Evolutionary conservation across 805 yeast genomes (phyloP).

Genomic region (Sporopachydermia lactativora): DNA sequence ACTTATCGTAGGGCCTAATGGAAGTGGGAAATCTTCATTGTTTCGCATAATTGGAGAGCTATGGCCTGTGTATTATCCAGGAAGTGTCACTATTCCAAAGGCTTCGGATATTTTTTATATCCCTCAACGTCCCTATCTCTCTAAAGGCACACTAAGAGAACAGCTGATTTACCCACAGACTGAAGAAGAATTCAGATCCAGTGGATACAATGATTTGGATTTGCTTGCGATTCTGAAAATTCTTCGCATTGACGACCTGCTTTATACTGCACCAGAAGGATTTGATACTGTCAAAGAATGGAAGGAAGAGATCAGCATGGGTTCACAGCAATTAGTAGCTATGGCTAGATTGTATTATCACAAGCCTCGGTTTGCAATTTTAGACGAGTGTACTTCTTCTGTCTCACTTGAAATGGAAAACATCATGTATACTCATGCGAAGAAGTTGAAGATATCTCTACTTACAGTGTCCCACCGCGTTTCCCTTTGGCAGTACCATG

Average conservation of each 20-base stretch:
- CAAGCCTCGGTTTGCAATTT: slow-evolving; percentile 82
- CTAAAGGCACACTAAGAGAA: slow-evolving; percentile 68
- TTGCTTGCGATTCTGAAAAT: slow-evolving; percentile 18
- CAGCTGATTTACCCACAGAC: slow-evolving; percentile 84
- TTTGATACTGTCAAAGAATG: slow-evolving; percentile 64
- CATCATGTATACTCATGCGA: slow-evolving; percentile 76
- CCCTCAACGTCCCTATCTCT: slow-evolving; percentile 85
- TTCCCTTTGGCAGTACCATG: slow-evolving; percentile 86
- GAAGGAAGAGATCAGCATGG: slow-evolving; percentile 79
- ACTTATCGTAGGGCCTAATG: slow-evolving; percentile 89
- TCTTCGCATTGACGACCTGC: slow-evolving; percentile 18
- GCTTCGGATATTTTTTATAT: slow-evolving; percentile 64
- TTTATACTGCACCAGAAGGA: slow-evolving; percentile 27
- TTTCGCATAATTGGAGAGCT: slow-evolving; percentile 85
- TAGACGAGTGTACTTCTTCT: slow-evolving; percentile 93
- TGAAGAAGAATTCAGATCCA: slow-evolving; percentile 34
- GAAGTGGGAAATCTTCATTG: slow-evolving; percentile 88
- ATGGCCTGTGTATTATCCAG: slow-evolving; percentile 64
- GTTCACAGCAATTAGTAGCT: slow-evolving; percentile 88
- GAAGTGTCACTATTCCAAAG: slow-evolving; percentile 47
- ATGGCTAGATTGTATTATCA: slow-evolving; percentile 89
- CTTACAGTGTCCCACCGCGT: slow-evolving; percentile 88
- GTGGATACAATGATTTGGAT: slow-evolving; percentile 20
- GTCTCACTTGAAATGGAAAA: slow-evolving; percentile 86
- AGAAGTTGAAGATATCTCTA: slow-evolving; percentile 62